A percentile compares a stretch with the other conserved stretches of the same genome.
Evolutionary conservation across 306 rosid genomes (phyloP).

Genomic region (Prunus padus): DNA sequence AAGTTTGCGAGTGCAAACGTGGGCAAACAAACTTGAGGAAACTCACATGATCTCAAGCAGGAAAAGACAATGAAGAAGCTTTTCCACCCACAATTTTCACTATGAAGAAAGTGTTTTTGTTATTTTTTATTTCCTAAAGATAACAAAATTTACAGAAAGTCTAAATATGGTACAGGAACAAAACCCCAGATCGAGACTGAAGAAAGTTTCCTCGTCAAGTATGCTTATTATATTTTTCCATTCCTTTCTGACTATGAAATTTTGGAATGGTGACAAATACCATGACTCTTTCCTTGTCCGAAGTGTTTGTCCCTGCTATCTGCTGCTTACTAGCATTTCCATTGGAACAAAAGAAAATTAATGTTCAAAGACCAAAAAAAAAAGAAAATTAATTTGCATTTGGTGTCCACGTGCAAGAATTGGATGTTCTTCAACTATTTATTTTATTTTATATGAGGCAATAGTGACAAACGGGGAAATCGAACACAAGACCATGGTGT

Average conservation of each 20-base stretch:
- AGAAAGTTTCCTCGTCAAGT: not conserved
- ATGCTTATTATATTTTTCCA: not conserved
- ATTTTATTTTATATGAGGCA: no score
- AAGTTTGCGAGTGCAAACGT: not conserved
- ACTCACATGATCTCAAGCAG: not conserved
- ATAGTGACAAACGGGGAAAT: no score
- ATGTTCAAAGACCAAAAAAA: no score
- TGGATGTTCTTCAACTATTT: slow-evolving; percentile 31
- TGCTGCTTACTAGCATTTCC: not conserved
- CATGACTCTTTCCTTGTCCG: slow-evolving; percentile 1
- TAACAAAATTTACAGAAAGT: not conserved
- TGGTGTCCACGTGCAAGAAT: not conserved
- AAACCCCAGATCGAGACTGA: not conserved
- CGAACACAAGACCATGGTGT: no score
- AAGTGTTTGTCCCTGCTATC: not conserved
- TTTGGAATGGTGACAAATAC: slow-evolving; percentile 1
- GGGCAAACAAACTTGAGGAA: not conserved
- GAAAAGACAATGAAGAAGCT: not conserved
- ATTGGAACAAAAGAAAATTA: not conserved
- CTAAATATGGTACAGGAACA: not conserved
- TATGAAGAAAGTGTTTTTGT: not conserved
- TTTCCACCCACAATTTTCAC: not conserved
- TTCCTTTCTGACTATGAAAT: slow-evolving; percentile 1
- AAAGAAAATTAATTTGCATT: not conserved
- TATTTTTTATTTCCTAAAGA: no score